These are phyloP conservation scores for Agarophyton chilense DNA, from an alignment of 23 red algal species.

Conservation along the genomic window DNA sequence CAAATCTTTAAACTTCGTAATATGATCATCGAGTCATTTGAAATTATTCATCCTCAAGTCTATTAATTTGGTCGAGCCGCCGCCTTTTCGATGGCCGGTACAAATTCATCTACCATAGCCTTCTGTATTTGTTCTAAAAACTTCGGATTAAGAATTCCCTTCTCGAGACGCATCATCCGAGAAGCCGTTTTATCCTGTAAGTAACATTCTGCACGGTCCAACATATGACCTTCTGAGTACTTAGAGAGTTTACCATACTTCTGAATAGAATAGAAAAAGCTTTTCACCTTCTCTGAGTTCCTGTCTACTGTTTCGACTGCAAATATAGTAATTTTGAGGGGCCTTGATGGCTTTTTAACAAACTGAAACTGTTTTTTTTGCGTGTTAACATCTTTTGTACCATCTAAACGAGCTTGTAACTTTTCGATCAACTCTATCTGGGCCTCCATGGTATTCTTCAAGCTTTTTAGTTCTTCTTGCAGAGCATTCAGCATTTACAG, in stretches of 20 bases:
- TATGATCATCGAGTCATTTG: not conserved
- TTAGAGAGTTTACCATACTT: slow-evolving; percentile 37
- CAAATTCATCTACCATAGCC: too few species aligned
- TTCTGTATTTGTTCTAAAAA: slow-evolving; percentile 25
- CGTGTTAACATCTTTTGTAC: not conserved
- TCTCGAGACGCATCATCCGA: slow-evolving; percentile 50
- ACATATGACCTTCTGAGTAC: slow-evolving; percentile 8
- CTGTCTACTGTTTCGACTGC: not conserved
- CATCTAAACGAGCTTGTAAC: not conserved
- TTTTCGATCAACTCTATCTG: not conserved
- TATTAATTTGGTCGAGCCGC: not conserved
- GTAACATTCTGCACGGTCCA: slow-evolving; percentile 19
- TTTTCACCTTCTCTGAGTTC: too few species aligned
- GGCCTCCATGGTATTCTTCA: not conserved
- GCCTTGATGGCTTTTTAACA: not conserved
- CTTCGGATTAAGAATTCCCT: not conserved
- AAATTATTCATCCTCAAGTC: slow-evolving; percentile 10
- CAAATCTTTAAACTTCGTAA: too few species aligned
- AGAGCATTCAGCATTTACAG: not conserved
- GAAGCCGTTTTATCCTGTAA: slow-evolving; percentile 29
- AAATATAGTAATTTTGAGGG: not conserved
- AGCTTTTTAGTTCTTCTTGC: not conserved
- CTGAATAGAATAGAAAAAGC: not conserved
- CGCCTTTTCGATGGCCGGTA: slow-evolving; percentile 3
- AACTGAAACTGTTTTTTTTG: not conserved